Evolutionary conservation across 768 basidiomycete genomes (phyloP), one percentile per base, ranked within the genome.

Genomic region (Porphyrellus cyaneotinctus): DNA sequence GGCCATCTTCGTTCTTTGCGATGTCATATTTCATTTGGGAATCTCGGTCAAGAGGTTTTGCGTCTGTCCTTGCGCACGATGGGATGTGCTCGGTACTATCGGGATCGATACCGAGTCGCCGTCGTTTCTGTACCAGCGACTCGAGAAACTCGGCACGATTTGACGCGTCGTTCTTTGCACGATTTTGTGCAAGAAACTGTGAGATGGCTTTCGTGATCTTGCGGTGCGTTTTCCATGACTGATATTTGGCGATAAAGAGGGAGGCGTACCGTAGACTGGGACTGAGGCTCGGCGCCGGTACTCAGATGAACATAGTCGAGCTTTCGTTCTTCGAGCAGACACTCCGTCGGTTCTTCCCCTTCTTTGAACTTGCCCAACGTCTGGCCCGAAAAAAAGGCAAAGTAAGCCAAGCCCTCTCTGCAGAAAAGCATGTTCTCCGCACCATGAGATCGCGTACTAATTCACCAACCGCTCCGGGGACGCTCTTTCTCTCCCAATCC

Each of bases 1-100:
- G 88, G 0, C 89, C 89, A 33, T 87, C 87, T 49, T 83, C 84
- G 56, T 91, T 90, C 69, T 83, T 88, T n/a, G 85, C 85, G 56
- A 92, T 87, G 64, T 92, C 90, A 58, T 91, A 91, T 65, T 87
- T 88, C 76, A 91, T 89, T 62, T 91, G 90, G 1, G 81, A 71
- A 51, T 89, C 86, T 35, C 90, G 74, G 65, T 91, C 81, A 30
- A 88, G 69, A 0, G 77, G 71, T 62, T 82, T 87, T 32, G 88
- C 84, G 53, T 90, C 86, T 4, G 81, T 79, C 10, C 89, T 81
- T 13, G 89, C 89, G 59, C 88, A 91, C 4, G 87, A 86, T 15
- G 76, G 66, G 20, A 65, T 59, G 10, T 61, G 51, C 12, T 66
- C 69, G 3, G 75, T 60, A 8, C 67, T 58, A 22, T 64, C 70